Base-by-base conservation (phyloP, 371 early-diverging fungal genomes). In the Mucor saturninus region DNA sequence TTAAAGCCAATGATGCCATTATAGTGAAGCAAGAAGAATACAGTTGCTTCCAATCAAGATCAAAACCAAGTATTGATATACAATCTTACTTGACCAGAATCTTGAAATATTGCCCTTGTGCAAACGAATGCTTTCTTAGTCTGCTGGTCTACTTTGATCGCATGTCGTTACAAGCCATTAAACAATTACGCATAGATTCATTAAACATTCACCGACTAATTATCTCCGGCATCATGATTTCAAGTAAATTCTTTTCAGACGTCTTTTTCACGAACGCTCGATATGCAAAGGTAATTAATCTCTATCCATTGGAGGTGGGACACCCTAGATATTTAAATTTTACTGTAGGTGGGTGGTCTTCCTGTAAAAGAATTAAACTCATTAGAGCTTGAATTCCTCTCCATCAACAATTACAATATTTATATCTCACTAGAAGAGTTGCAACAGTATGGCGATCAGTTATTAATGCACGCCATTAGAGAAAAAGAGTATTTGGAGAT, bases 331-430 rank as follows among this genome's bases (percentile, higher is more conserved):
- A 48, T 14, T n/a, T 54, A 32, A 15, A 32, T 32, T 31, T 49
- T 32, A 2, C 28, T n/a, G 55, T 77, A 91, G 91, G 97, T 98
- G 37, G 98, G 98, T 63, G 98, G 98, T 10, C 75, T 98, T 11
- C 88, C 95, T 5, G 86, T 93, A 3, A 76, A 83, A 57, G 98
- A 98, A 78, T 79, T 98, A 52, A 98, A 98, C 80, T 79, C 77
- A 43, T 79, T 96, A 58, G 97, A 96, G 72, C 69, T 95, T 15
- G 92, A 95, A 74, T 93, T 95, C 63, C 79, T 96, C 26, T 31
- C 50, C n/a, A 43, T 62, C 26, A 83, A 86, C 61, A 84, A 92
- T 59, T 96, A 93, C 84, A 81, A 86, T 32, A 78, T 97, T 9
- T 81, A 87, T 58, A 88, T 90, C 37, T 75, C 84, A n/a, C 80